These are phyloP conservation scores for Pseudognaphalium luteoalbum DNA, from an alignment of 129 eudicot genomes.

Conservation along the genomic window DNA sequence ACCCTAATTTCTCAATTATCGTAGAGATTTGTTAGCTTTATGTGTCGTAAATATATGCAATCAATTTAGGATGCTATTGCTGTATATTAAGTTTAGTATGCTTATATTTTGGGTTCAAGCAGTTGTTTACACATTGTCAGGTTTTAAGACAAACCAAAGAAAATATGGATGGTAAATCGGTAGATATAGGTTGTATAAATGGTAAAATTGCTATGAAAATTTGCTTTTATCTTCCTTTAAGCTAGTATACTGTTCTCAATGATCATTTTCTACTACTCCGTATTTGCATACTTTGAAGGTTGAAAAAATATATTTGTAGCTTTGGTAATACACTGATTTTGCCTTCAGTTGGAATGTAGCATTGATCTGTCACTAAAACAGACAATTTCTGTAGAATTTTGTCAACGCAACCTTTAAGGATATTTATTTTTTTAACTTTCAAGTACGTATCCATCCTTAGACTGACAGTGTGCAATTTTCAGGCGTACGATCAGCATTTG, in stretches of 20 bases:
- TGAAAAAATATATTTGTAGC: background rate
- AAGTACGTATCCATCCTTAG: background rate
- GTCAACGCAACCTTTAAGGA: background rate
- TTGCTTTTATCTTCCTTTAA: background rate
- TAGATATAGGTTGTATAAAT: background rate
- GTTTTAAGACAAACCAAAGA: background rate
- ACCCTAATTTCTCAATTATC: conserved; percentile 22
- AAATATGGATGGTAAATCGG: background rate
- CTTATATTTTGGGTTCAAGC: background rate
- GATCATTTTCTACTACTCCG: background rate
- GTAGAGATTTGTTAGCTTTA: background rate
- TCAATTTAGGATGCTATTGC: background rate
- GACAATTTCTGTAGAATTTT: background rate
- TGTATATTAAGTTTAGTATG: background rate
- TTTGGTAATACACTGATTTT: background rate
- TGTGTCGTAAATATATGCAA: background rate
- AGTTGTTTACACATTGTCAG: background rate
- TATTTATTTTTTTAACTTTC: conserved; percentile 14
- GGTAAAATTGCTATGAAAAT: background rate
- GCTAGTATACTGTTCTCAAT: background rate
- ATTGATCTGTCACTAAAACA: background rate
- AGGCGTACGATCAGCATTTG: conserved; percentile 98
- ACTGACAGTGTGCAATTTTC: conserved; percentile 17
- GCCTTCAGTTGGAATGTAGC: background rate
- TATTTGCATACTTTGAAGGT: background rate